Base-by-base conservation (phyloP, 1,284 basidiomycete genomes). In the Boletus albobrunnescens region DNA sequence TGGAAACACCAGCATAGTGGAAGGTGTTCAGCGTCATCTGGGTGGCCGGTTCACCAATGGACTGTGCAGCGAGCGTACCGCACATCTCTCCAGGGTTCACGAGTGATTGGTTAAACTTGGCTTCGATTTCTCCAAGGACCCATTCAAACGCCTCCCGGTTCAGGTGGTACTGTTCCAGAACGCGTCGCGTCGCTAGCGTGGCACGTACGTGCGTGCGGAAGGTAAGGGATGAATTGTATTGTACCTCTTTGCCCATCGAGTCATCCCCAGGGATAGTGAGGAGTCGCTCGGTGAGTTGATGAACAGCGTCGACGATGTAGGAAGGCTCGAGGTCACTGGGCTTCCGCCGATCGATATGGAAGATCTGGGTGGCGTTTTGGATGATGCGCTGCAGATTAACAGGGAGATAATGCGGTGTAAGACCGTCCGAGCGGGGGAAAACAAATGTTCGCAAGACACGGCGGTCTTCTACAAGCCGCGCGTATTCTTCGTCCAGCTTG, bases 21-120 rank as follows among this genome's bases (percentile, higher is more conserved):
- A 97, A 97, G 0, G 94, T 97, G 68, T 97, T 91, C 49, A 97
- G 70, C 11, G 94, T 97, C 94, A 97, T 97, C 72, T 98, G 94
- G 2, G 96, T 99, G 3, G 96, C 96, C 0, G 96, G 96, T 76
- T 99, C 96, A 70, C 96, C 96, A 56, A 99, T 99, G 5, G 94
- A 97, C 71, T 99, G 96, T 0, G 96, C 96, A 30, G 96, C 90
- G 13, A 99, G 80, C 0, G 94, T 98, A 39, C 96, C 96, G 58
- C 96, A 99, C 96, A 99, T 99, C 71, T 99, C 96, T 42, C 95
- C 94, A 0, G 96, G 91, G 62, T 95, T 89, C 20, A 81, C 93
- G 3, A 97, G 64, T 2, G 94, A 91, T 59, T 85, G 84, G 63
- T 95, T 94, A 76, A 96, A 97, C 67, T 94, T 91, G 28, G 89